Evolutionary conservation across 2,329 filamentous ascomycete species (phyloP).

Genomic region (Aspergillus sclerotialis): DNA sequence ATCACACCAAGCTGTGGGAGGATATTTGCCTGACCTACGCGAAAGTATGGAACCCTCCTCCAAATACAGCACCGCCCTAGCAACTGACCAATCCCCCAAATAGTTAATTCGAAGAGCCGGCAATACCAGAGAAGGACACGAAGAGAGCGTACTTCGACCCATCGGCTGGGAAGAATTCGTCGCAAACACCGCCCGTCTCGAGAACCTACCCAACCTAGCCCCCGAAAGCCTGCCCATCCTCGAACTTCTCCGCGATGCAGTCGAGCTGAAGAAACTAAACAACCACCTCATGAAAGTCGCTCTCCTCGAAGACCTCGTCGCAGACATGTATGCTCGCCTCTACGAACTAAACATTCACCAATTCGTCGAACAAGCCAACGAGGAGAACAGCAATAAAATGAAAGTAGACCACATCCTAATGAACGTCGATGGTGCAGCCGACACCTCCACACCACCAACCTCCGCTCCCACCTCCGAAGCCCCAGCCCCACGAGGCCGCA

Average conservation of each 20-base stretch:
- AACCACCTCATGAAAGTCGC: conserved; percentile 77
- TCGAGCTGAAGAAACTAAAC: conserved; percentile 73
- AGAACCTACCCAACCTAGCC: conserved; percentile 50
- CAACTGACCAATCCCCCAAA: too few relatives aligned
- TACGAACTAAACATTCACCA: conserved; percentile 34
- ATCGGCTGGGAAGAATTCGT: conserved; percentile 61
- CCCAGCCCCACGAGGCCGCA: conserved; percentile 33
- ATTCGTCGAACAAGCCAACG: conserved; percentile 33
- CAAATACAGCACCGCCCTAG: too few relatives aligned
- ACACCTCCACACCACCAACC: conserved; percentile 22
- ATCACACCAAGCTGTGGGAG: conserved; percentile 57
- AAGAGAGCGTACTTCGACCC: conserved; percentile 58
- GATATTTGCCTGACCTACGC: conserved; percentile 54
- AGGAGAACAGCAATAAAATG: conserved; percentile 42
- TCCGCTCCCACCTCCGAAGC: conserved; percentile 27
- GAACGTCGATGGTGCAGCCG: conserved; percentile 27
- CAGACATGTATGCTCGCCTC: conserved; percentile 70
- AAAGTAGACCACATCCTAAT: conserved; percentile 42
- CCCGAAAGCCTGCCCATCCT: conserved; percentile 43
- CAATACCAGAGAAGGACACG: conserved; percentile 53
- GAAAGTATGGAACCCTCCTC: too few relatives aligned
- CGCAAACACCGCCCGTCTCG: conserved; percentile 51
- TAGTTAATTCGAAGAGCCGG: conserved; percentile 51
- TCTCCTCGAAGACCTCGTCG: conserved; percentile 86
- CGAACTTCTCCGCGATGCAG: conserved; percentile 58